A percentile compares a stretch with the other conserved stretches of the same genome.
Evolutionary conservation across 2,329 filamentous ascomycete species (phyloP).

Genomic region (Xylariaceae sp.): DNA sequence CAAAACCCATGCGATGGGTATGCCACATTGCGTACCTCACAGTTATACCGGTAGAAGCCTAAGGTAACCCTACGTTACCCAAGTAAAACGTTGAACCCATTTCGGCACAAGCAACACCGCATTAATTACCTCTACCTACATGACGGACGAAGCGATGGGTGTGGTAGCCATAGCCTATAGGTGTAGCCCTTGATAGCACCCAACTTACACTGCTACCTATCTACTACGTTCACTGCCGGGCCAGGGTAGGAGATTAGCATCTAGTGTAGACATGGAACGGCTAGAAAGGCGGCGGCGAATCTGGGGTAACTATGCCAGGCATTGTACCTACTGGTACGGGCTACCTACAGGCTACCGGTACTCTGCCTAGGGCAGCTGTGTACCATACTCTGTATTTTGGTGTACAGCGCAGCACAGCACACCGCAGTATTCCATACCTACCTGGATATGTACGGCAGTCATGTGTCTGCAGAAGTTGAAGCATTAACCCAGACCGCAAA

Average conservation of each 20-base stretch:
- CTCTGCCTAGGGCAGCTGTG: too few relatives aligned
- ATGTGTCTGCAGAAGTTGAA: not conserved
- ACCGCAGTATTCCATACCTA: too few relatives aligned
- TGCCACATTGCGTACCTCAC: too few relatives aligned
- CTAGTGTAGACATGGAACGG: conserved; percentile 3
- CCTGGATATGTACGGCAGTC: too few relatives aligned
- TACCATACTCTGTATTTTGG: not conserved
- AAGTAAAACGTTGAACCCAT: not conserved
- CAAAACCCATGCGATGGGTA: too few relatives aligned
- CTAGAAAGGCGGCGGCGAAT: conserved; percentile 11
- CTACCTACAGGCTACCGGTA: too few relatives aligned
- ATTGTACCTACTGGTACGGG: not conserved
- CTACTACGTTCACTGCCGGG: not conserved
- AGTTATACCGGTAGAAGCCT: too few relatives aligned
- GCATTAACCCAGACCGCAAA: conserved; percentile 11
- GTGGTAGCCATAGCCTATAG: too few relatives aligned
- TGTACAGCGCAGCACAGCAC: too few relatives aligned
- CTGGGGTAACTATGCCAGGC: conserved; percentile 18
- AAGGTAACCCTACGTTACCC: too few relatives aligned
- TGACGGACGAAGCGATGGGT: too few relatives aligned
- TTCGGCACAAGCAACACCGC: conserved; percentile 12
- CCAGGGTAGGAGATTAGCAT: not conserved
- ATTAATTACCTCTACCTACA: conserved; percentile 26
- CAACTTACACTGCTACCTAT: not conserved
- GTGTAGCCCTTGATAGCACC: too few relatives aligned